A percentile compares a stretch with the other conserved stretches of the same genome.
Conservation (phyloP, 768 basidiomycete species). For the Suillus subaureus region DNA sequence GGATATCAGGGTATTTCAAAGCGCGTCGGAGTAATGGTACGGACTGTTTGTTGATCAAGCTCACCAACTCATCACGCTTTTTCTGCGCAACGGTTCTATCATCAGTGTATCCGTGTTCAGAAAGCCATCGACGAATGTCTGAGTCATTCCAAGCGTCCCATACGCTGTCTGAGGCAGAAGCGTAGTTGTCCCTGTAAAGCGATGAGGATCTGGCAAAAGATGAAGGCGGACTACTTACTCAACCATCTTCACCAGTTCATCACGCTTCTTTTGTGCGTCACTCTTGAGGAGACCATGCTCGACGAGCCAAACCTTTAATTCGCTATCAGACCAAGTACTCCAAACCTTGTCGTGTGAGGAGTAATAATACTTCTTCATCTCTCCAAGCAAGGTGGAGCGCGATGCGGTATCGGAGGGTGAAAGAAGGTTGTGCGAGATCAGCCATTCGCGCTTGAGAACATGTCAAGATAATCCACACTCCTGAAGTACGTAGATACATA, state of each 20-base stretch:
- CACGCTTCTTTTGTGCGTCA: conserved; percentile 63
- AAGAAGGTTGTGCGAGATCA: conserved; percentile 75
- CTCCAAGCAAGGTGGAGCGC: conserved; percentile 54
- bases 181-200: conserved; percentile 63
- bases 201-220: conserved; percentile 2
- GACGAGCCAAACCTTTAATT: conserved; percentile 80
- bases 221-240: conserved; percentile 42
- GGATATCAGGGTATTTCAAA: neutral
- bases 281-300: conserved; percentile 72
- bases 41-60: conserved; percentile 72
- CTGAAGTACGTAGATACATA: conserved; percentile 33
- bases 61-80: conserved; percentile 76
- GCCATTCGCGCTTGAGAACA: conserved; percentile 71
- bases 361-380: conserved; percentile 85
- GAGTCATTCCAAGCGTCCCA: conserved; percentile 75
- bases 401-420: conserved; percentile 56
- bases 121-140: conserved; percentile 72
- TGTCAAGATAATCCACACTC: conserved; percentile 2
- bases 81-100: conserved; percentile 52
- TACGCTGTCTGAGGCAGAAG: conserved; percentile 57
- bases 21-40: conserved; percentile 14
- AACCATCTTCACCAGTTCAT: conserved; percentile 79
- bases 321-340: conserved; percentile 74
- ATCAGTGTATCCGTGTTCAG: conserved; percentile 68
- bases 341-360: conserved; percentile 54